A percentile compares a stretch with the other conserved stretches of the same genome.
phyloP scores from a whole-genome alignment of 768 basidiomycete genomes.

The Zangia roseola region DNA sequence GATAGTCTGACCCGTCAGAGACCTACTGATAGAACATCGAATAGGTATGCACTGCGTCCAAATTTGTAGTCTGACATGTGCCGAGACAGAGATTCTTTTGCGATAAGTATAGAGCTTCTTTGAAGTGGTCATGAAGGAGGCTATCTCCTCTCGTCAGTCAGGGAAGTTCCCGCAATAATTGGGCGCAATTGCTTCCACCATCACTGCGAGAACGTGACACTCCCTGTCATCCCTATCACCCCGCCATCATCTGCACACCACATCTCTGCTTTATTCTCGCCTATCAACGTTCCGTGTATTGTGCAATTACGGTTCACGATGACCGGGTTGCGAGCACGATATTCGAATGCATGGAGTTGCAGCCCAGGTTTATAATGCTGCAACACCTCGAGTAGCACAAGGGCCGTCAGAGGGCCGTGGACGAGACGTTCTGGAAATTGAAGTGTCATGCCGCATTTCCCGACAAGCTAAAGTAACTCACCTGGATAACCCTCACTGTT shows the following conservation, averaged over 20 bases:
- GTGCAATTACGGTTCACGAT: slow-evolving; percentile 50
- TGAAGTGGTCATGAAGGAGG: neutral
- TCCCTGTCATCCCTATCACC: slow-evolving; percentile 68
- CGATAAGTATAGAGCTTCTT: neutral
- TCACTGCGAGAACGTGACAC: slow-evolving; percentile 31
- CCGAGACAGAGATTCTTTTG: neutral
- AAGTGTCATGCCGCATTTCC: slow-evolving; percentile 2
- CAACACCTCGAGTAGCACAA: slow-evolving; percentile 70
- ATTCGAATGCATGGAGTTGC: slow-evolving; percentile 55
- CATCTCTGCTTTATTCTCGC: slow-evolving; percentile 41
- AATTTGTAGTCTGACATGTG: slow-evolving; percentile 1
- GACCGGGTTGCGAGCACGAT: slow-evolving; percentile 66
- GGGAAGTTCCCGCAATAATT: no score
- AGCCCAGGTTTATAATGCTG: slow-evolving; percentile 48
- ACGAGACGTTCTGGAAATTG: slow-evolving; percentile 65
- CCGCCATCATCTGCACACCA: slow-evolving; percentile 62
- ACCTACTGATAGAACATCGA: slow-evolving; percentile 9
- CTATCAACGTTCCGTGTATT: slow-evolving; percentile 44
- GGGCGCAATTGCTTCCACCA: neutral
- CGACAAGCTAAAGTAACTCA: slow-evolving; percentile 17
- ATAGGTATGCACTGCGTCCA: slow-evolving; percentile 27
- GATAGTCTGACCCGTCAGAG: neutral
- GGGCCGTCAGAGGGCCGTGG: slow-evolving; percentile 79
- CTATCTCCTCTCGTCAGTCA: neutral
- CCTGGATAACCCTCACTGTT: slow-evolving; percentile 72